Evolutionary conservation across 2,329 filamentous ascomycete genomes (phyloP), one percentile per base, ranked within the genome.

Genomic region (Graphilbum fragrans): DNA sequence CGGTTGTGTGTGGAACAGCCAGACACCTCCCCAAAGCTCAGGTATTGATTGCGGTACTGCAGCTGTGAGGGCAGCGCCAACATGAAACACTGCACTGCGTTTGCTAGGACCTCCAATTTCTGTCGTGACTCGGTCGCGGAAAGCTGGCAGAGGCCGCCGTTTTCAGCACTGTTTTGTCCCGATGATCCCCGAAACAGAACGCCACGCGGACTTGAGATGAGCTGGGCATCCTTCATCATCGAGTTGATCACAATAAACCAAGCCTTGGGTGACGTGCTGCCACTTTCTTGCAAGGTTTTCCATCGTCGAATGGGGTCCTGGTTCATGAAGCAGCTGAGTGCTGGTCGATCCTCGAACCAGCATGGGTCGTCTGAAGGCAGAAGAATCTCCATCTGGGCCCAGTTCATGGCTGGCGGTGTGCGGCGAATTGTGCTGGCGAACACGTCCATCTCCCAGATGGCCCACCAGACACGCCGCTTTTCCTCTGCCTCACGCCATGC

Each of bases 171-270:
- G n/a, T n/a, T n/a, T n/a, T n/a, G n/a, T n/a, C n/a, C n/a, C n/a
- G n/a, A n/a, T n/a, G n/a, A n/a, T n/a, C n/a, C n/a, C 8, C 25
- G 25, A n/a, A 37, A 37, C 10, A 27, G 35, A 19, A 41, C 40
- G 10, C 40, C 40, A 2, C 20, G 40, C 16, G 40, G 40, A 14
- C 40, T 41, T 9, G 40, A 41, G 19, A 41, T 41, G 35, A 41
- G 12, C 34, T 35, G 40, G 2, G 40, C 40, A 16, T 41, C 40
- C 35, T 41, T 41, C 40, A 41, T 41, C 25, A 41, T 20, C 34
- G 40, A 41, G 40, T 41, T 41, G 35, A 41, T 41, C 25, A 41
- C 35, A 2, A 41, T 18, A 17, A 37, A 41, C 40, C 40, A 41
- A 4, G 40, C 35, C 35, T 41, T 41, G 40, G 35, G 25, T 9